These are phyloP conservation scores for Leccinum fallax DNA, from an alignment of 1,284 basidiomycete genomes.

Conservation along the genomic window DNA sequence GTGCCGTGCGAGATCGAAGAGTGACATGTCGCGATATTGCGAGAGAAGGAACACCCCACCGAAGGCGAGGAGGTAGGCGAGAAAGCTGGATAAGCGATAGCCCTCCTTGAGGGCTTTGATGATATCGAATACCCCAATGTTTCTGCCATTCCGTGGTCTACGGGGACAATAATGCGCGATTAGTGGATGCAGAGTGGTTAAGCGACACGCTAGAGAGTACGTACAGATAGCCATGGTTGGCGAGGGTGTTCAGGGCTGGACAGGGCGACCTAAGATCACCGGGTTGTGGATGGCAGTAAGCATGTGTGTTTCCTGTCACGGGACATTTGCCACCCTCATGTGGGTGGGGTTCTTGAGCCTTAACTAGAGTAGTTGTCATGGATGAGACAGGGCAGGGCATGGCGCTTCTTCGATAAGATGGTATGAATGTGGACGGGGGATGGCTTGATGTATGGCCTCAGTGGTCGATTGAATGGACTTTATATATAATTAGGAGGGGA, in stretches of 20 bases:
- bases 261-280: slow-evolving; percentile 46
- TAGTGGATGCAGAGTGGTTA: neutral
- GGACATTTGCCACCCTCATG: slow-evolving; percentile 15
- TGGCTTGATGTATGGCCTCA: neutral
- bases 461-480: slow-evolving; percentile 9
- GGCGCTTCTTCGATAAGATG: neutral
- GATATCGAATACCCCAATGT: no score
- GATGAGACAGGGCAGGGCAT: slow-evolving; percentile 15
- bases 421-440: neutral
- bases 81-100: no score
- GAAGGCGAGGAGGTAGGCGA: slow-evolving; percentile 15
- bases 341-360: slow-evolving; percentile 16
- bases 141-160: no score
- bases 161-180: no score
- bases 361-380: slow-evolving; percentile 1
- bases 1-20: slow-evolving; percentile 43
- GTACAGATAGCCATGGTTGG: slow-evolving; percentile 50
- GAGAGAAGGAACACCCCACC: slow-evolving; percentile 32
- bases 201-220: slow-evolving; percentile 11
- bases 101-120: no score
- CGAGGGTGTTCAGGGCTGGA: slow-evolving; percentile 51
- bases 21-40: slow-evolving; percentile 35
- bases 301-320: slow-evolving; percentile 18
- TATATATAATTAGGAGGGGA: slow-evolving; percentile 16
- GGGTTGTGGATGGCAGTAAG: slow-evolving; percentile 30